Evolutionary conservation across 441 rosid genomes (phyloP), one percentile per base, ranked within the genome.

Genomic region (Lepidium campestre): DNA sequence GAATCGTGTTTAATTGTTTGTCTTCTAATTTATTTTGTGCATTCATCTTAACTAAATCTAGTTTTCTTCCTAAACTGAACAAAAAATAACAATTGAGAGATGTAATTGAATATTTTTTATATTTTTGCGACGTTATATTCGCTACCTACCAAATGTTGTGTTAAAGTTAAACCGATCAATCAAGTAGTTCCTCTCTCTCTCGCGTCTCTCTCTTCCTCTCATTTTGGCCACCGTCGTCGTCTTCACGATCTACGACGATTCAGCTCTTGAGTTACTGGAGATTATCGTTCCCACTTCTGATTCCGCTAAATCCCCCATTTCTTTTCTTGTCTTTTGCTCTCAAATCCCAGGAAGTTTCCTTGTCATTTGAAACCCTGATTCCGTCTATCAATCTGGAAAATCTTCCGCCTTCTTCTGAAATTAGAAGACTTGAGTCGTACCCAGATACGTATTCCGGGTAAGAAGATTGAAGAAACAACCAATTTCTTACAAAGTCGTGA

Each of bases 171-270:
- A 37, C 49, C 39, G 47, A 23, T 53, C 32, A 13, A 19, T 46
- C 48, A 49, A 62, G 35, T 22, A 14, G 36, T 27, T 29, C 56
- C 19, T 44, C 29, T 27, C 37, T 15, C 59, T 19, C 41, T 60
- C 31, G 42, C 14, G 7, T 15, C 48, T 37, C 49, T 48, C 68
- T 64, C 47, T 29, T 10, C 42, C 70, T 66, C 70, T 65, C 62
- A 22, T 65, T 42, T 9, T 55, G 12, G 31, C 50, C 11, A 19
- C 2, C 70, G 23, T 65, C 70, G 70, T 42, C 70, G 62, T 42
- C 70, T 46, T 42, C 70, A 54, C 62, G 70, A 19, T 66, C 71
- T 45, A 66, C 71, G 34, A 41, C 70, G 62, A 42, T 55, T 44
- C 25, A 66, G 8, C 36, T 32, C 31, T 12, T 15, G 0, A 31